Evolutionary conservation across 192 early-diverging fungal genomes (phyloP), one percentile per base, ranked within the genome.

Genomic region (Backusella morwellensis): DNA sequence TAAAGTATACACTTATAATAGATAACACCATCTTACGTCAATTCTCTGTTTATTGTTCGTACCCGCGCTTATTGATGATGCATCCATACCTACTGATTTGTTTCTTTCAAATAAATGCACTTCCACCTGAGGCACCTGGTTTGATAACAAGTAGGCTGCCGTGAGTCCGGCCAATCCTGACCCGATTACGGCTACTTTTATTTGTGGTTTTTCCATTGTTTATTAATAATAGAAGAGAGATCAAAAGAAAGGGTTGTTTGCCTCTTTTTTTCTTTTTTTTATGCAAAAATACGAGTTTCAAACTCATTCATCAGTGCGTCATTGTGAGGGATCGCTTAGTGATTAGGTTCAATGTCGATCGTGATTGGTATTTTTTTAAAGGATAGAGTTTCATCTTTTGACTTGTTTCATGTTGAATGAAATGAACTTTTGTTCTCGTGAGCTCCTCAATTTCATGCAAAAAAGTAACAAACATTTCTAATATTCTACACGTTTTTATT

Each of bases 41-140:
- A 82, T 78, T 75, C 80, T 40, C 56, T 75, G 66, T 3, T 80
- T 50, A n/a, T 76, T 6, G 14, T 54, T 47, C 5, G 26, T 19
- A 0, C 54, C 54, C 0, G 78, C 50, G 11, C 77, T 75, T 8
- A 82, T 82, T 12, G 76, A 78, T 7, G 80, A 73, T 14, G 80
- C 80, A 66, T 83, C 77, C 81, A 84, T 88, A 41, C 87, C 87
- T 8, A 86, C 44, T 21, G 76, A 77, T 11, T 71, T 59, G 15
- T 85, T 86, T 70, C 86, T 88, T 44, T 89, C 87, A 77, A 87
- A 89, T 1, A 89, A 34, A 52, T 85, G 81, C 0, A 89, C 87
- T 44, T 84, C 80, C 38, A 86, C 79, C 2, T 79, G 71, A 19
- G 38, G 38, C 50, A n/a, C 4, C 77, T 78, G 56, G 6, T 76